Evolutionary conservation across 768 basidiomycete genomes (phyloP), one percentile per base, ranked within the genome.

Genomic region (Lactarius psammicola): DNA sequence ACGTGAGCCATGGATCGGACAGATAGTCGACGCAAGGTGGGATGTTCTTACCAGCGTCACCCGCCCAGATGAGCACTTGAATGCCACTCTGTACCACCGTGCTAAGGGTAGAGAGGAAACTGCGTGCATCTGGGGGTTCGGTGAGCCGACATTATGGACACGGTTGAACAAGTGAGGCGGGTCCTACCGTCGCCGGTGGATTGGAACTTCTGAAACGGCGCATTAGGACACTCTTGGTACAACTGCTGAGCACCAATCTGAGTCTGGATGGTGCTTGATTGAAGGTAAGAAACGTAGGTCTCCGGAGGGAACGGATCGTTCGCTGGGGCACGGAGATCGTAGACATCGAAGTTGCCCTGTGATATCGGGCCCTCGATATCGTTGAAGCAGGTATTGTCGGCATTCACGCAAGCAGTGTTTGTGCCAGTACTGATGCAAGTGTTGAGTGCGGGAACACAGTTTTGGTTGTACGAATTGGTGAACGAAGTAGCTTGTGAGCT

Each of bases 1-100:
- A 82, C 68, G 30, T 80, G 67, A 5, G 78, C 78, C 58, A 78
- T 54, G 53, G 10, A 23, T 5, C 3, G 18, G 40, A 10, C 3
- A 11, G 23, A 18, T 1, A 6, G 23, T 4, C 1, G n/a, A 13
- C n/a, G 4, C 13, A 49, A 20, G 54, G 17, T 6, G 20, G 9
- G 33, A 7, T 13, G 17, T 11, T 20, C 55, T 30, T 61, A 61
- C 60, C 60, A n/a, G 60, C 60, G 30, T 61, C 81, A 8, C 83
- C 83, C 58, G 81, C 78, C 66, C 83, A 78, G 62, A 84, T 81
- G 17, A 84, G 80, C 15, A 72, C 76, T 68, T 84, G 82, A n/a
- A 85, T 31, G 18, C 60, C 60, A 13, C 51, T 54, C 51, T 54
- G 36, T 30, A 62, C 18, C 17, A 62, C 36, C 15, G 30, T 28